phyloP scores from a whole-genome alignment of 2,329 filamentous ascomycete species.

The Clarireedia hainanense region DNA sequence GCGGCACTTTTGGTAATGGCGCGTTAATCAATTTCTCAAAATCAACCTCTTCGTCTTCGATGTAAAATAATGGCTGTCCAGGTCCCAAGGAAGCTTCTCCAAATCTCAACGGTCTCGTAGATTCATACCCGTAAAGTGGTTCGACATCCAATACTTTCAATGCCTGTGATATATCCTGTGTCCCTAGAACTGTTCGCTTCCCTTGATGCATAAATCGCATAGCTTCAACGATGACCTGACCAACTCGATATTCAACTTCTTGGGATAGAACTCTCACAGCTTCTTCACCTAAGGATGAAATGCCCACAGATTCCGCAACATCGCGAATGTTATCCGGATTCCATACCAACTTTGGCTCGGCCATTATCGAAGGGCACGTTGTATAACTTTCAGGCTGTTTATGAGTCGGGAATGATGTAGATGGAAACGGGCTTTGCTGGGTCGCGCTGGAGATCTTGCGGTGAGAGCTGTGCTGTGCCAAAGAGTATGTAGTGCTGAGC shows the following conservation, averaged over 20 bases:
- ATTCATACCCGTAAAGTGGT: constrained; percentile 93
- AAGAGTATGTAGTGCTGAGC: no score
- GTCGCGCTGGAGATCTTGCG: no score
- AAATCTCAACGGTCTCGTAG: constrained; percentile 78
- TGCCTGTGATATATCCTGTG: constrained; percentile 82
- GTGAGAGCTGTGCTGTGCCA: no score
- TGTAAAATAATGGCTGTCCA: constrained; percentile 90
- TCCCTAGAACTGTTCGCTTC: constrained; percentile 77
- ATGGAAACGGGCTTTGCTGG: no score
- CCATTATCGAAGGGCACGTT: constrained; percentile 11
- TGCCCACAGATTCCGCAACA: constrained; percentile 92
- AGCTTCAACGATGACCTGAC: constrained; percentile 87
- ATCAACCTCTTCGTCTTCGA: constrained; percentile 97
- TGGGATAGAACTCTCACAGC: constrained; percentile 81
- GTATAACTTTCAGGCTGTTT: no score
- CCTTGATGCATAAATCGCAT: constrained; percentile 93
- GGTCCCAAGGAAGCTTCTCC: constrained; percentile 91
- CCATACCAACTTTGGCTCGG: constrained; percentile 58
- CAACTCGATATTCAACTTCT: constrained; percentile 91
- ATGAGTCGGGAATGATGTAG: no score
- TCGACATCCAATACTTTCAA: constrained; percentile 84
- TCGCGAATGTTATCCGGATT: constrained; percentile 94
- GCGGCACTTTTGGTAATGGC: constrained; percentile 85
- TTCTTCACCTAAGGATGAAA: constrained; percentile 73
- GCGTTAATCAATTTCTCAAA: constrained; percentile 99